phyloP scores from a whole-genome alignment of 1,284 basidiomycete genomes.

The Wallemia mellicola region DNA sequence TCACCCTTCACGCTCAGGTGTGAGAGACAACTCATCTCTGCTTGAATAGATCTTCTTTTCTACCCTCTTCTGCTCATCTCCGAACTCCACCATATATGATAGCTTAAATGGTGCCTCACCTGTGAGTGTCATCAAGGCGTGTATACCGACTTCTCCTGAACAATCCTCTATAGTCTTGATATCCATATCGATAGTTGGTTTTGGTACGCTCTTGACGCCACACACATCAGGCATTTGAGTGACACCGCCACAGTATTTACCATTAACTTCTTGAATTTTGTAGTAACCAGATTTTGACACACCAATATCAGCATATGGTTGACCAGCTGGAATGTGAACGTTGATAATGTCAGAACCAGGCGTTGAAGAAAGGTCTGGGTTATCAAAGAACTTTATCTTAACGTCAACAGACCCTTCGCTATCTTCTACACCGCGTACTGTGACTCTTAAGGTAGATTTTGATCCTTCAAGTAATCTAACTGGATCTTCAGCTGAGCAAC shows the following conservation, averaged over 20 bases:
- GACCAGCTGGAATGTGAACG: conserved; percentile 7
- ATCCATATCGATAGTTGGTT: conserved; percentile 43
- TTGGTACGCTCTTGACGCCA: conserved; percentile 20
- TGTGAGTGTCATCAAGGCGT: conserved; percentile 53
- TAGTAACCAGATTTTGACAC: conserved; percentile 2
- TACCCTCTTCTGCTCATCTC: conserved; percentile 27
- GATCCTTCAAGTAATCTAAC: conserved; percentile 41
- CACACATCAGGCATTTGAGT: conserved; percentile 24
- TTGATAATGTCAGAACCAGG: conserved; percentile 12
- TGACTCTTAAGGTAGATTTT: conserved; percentile 22
- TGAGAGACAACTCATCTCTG: conserved; percentile 52
- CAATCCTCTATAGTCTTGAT: conserved; percentile 33
- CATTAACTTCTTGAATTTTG: not conserved
- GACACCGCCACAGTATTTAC: conserved; percentile 51
- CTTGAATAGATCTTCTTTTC: conserved; percentile 27
- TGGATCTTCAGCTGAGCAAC: conserved; percentile 40
- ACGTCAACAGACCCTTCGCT: conserved; percentile 38
- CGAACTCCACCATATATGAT: conserved; percentile 41
- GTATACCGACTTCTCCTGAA: conserved; percentile 75
- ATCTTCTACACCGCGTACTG: conserved; percentile 23
- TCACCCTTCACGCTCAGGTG: conserved; percentile 65
- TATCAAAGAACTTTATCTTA: conserved; percentile 28
- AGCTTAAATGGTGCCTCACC: conserved; percentile 71
- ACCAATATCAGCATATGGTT: conserved; percentile 9
- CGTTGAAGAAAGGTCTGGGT: conserved; percentile 5